A percentile compares a stretch with the other conserved stretches of the same genome.
Conservation (phyloP, 352 stramenopile genomes). For the Globisporangium emineosum region DNA sequence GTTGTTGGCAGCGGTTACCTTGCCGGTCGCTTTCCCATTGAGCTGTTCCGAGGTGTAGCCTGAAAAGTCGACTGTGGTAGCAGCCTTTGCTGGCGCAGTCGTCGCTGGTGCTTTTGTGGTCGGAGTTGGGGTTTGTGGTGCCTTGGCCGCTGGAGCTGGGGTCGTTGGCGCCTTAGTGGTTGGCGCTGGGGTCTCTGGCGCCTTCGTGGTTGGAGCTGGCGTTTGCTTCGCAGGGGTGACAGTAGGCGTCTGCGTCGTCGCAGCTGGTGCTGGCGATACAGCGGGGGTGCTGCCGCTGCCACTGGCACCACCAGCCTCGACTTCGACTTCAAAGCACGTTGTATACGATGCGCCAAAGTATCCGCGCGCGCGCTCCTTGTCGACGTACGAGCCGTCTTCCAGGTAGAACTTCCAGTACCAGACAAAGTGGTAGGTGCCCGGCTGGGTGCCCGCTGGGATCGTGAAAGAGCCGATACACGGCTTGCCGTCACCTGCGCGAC, state of each 20-base stretch:
- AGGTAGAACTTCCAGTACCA: constrained; percentile 77
- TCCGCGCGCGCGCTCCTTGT: constrained; percentile 41
- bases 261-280: constrained; percentile 4
- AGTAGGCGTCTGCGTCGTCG: constrained; percentile 11
- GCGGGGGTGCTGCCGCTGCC: constrained; percentile 10
- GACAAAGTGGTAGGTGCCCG: constrained; percentile 62
- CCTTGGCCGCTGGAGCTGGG: neutral
- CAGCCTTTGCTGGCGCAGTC: constrained; percentile 7
- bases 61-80: constrained; percentile 14
- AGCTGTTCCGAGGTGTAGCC: constrained; percentile 14
- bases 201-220: constrained; percentile 8
- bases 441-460: constrained; percentile 35
- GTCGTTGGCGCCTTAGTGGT: constrained; percentile 4
- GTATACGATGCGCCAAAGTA: constrained; percentile 71
- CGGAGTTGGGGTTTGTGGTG: neutral
- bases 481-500: constrained; percentile 54
- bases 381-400: constrained; percentile 46
- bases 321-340: constrained; percentile 67
- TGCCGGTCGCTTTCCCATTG: neutral
- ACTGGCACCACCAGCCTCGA: constrained; percentile 22
- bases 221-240: constrained; percentile 10
- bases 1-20: neutral
- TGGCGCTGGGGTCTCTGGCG: neutral
- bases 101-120: neutral
- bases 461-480: constrained; percentile 56